A percentile compares a stretch with the other conserved stretches of the same genome.
Conservation (phyloP, 2,329 filamentous ascomycete species). For the Colletotrichum magnum region DNA sequence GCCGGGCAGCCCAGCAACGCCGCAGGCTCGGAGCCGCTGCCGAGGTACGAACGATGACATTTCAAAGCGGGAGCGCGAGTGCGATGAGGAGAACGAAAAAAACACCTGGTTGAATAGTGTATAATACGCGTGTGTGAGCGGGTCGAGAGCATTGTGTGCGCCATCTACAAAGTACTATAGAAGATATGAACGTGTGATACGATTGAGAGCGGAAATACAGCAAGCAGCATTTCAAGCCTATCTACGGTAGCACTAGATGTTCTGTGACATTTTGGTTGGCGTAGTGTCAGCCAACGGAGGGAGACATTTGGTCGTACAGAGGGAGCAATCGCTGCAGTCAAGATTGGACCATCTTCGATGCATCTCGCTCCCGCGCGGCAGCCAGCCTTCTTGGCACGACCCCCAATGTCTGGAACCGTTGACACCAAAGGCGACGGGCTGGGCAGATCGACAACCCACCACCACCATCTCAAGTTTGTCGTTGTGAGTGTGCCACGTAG, state of each 20-base stretch:
- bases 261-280: too few relatives aligned
- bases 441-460: not conserved
- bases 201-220: conserved; percentile 37
- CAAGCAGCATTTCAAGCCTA: conserved; percentile 15
- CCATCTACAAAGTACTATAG: conserved; percentile 37
- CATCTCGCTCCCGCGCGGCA: conserved; percentile 15
- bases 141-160: conserved; percentile 38
- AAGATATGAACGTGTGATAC: conserved; percentile 33
- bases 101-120: conserved; percentile 34
- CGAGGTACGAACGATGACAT: conserved; percentile 52
- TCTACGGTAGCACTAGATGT: not conserved
- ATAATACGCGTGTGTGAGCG: conserved; percentile 33
- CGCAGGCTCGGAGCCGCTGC: conserved; percentile 48
- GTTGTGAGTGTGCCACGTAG: not conserved
- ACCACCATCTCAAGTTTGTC: conserved; percentile 2
- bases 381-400: conserved; percentile 32
- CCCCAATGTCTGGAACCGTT: conserved; percentile 11
- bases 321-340: not conserved
- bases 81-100: conserved; percentile 23
- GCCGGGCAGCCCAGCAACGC: conserved; percentile 29
- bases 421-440: not conserved
- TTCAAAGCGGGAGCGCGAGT: not conserved
- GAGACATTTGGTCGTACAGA: not conserved
- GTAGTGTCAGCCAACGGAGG: too few relatives aligned
- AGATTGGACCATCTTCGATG: not conserved